A percentile compares a stretch with the other conserved stretches of the same genome.
phyloP scores from a whole-genome alignment of 163 green algal species.

The Prototheca stagnorum region DNA sequence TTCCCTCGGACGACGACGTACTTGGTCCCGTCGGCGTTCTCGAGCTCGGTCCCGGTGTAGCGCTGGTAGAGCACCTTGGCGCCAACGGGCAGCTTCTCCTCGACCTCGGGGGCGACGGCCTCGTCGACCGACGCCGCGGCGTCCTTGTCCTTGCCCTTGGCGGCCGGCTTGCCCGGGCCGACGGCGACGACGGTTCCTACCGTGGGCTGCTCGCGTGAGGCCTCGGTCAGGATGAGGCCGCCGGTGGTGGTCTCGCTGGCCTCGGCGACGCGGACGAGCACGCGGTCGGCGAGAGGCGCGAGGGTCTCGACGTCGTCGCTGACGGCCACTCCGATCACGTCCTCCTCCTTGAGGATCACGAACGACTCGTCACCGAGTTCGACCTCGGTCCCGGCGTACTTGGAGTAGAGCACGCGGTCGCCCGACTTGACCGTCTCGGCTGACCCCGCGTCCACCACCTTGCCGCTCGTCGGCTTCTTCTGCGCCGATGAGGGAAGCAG shows the following conservation, averaged over 20 bases:
- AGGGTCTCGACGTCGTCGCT: slow-evolving; percentile 39
- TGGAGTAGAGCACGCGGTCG: slow-evolving; percentile 86
- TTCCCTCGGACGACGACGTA: slow-evolving; percentile 78
- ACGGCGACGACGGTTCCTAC: slow-evolving; percentile 62
- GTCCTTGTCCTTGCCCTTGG: slow-evolving; percentile 41
- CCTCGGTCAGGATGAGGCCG: slow-evolving; percentile 73
- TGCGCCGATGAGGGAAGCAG: slow-evolving; percentile 39
- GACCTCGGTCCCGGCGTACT: slow-evolving; percentile 88
- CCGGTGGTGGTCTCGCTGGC: slow-evolving; percentile 53
- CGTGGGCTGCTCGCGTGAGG: slow-evolving; percentile 71
- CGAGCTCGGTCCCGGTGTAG: slow-evolving; percentile 77
- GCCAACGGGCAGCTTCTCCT: no score
- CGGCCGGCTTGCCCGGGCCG: slow-evolving; percentile 38
- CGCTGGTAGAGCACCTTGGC: slow-evolving; percentile 85
- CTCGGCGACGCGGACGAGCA: slow-evolving; percentile 60
- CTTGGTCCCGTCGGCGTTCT: slow-evolving; percentile 39
- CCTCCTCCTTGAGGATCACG: slow-evolving; percentile 82
- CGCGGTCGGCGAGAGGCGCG: slow-evolving; percentile 40
- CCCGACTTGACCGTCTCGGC: slow-evolving; percentile 41
- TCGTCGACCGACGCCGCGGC: no score
- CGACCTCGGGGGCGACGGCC: slow-evolving; percentile 42
- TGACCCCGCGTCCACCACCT: slow-evolving; percentile 21
- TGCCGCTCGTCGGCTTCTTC: slow-evolving; percentile 41
- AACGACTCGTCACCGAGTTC: slow-evolving; percentile 44
- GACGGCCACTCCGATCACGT: slow-evolving; percentile 49